A percentile compares a stretch with the other conserved stretches of the same genome.
phyloP scores from a whole-genome alignment of 768 basidiomycete species.

The Suillus luteus region DNA sequence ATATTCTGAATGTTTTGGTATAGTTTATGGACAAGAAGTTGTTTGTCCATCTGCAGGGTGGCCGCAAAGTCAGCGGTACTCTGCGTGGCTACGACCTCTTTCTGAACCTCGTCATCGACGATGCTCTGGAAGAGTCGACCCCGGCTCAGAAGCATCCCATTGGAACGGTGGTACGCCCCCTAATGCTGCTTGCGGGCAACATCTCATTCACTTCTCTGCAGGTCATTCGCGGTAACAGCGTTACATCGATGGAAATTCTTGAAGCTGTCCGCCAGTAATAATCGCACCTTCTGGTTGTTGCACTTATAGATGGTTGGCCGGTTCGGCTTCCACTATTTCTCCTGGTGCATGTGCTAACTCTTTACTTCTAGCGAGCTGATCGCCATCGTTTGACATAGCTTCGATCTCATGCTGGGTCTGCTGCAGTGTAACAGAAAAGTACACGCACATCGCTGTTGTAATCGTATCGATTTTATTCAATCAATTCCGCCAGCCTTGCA shows the following conservation, averaged over 20 bases:
- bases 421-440: constrained; percentile 1
- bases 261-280: constrained; percentile 53
- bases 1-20: neutral
- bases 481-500: neutral
- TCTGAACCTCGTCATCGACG: constrained; percentile 96
- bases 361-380: neutral
- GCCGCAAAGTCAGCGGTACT: constrained; percentile 93
- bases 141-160: constrained; percentile 89
- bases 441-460: constrained; percentile 5
- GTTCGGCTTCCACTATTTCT: neutral
- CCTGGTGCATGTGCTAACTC: neutral
- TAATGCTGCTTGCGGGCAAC: neutral
- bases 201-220: constrained; percentile 33
- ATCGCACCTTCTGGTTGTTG: constrained; percentile 2
- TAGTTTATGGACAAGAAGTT: constrained; percentile 99
- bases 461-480: neutral
- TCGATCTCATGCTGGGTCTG: neutral
- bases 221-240: constrained; percentile 97
- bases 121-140: constrained; percentile 88
- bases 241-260: constrained; percentile 91
- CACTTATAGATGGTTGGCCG: constrained; percentile 15
- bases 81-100: constrained; percentile 98
- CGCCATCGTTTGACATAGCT: neutral
- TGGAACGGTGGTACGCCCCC: constrained; percentile 81
- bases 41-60: constrained; percentile 91